phyloP scores from a whole-genome alignment of 2,329 filamentous ascomycete genomes.

The Aspergillus intermedius region DNA sequence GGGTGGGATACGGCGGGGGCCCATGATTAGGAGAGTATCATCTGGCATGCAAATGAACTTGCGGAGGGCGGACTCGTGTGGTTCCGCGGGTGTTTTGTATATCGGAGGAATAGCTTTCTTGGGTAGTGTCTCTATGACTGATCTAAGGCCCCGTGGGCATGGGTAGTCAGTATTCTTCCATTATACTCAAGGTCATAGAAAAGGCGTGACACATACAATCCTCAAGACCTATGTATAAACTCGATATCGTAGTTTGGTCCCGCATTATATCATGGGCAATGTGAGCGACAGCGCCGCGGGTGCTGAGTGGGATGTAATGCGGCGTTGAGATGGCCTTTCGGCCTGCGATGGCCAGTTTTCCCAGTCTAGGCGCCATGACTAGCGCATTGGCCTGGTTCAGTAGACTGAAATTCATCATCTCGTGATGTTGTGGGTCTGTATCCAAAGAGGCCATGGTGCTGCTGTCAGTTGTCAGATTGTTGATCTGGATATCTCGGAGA shows the following conservation, averaged over 20 bases:
- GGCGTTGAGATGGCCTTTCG: conserved; percentile 71
- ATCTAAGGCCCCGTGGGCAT: conserved; percentile 29
- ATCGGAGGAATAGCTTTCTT: conserved; percentile 43
- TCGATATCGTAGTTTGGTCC: conserved; percentile 58
- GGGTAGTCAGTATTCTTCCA: conserved; percentile 20
- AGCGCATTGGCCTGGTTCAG: conserved; percentile 24
- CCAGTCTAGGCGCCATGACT: conserved; percentile 55
- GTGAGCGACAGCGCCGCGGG: conserved; percentile 79
- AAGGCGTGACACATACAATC: conserved; percentile 62
- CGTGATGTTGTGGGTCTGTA: conserved; percentile 11
- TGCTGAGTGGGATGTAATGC: conserved; percentile 71
- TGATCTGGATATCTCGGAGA: background rate
- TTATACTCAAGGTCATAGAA: background rate
- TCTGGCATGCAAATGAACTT: conserved; percentile 68
- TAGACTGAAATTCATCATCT: conserved; percentile 36
- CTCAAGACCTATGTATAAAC: conserved; percentile 77
- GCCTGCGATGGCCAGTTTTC: conserved; percentile 56
- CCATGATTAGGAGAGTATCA: conserved; percentile 63
- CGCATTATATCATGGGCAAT: conserved; percentile 75
- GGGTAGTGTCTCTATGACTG: conserved; percentile 56
- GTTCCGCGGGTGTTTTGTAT: conserved; percentile 42
- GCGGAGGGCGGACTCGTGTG: conserved; percentile 56
- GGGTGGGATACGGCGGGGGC: conserved; percentile 69
- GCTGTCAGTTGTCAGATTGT: conserved; percentile 6
- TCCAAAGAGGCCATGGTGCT: conserved; percentile 20